Base-by-base conservation (phyloP, 768 basidiomycete species). In the Pulveroboletus frians region DNA sequence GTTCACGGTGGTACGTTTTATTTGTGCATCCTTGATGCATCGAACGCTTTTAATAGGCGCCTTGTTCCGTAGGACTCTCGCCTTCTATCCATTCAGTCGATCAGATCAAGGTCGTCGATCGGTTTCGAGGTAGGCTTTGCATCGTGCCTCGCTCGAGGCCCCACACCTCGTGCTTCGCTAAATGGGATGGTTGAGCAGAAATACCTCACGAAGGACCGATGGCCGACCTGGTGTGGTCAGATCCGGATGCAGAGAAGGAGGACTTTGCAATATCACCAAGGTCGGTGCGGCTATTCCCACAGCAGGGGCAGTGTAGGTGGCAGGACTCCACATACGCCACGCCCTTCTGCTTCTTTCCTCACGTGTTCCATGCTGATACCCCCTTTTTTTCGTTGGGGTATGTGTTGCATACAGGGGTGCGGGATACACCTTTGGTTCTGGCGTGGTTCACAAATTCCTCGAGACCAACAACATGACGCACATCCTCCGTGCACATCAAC, bases 211-310 rank as follows among this genome's bases (percentile, higher is more conserved):
- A 99, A 69, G 96, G 96, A 4, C 95, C 96, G 23, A 98, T 99
- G 93, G 95, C 95, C 11, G 96, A 99, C 77, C 79, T 99, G 26
- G 96, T 99, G 2, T 99, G 96, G 96, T 97, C 94, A 39, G 96
- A 99, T 78, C 96, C 96, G 31, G 96, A 99, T 71, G 83, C 92
- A 32, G 96, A 99, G 69, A 99, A 98, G 68, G 96, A 98, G 68
- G 96, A 98, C 63, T 99, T 98, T 66, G 95, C 96, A 26, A 98
- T 99, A 70, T 96, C 93, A 51, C 95, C 95, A 49, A 82, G 95
- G 93, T 95, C 55, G 48, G 79, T 70, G 21, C 43, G 36, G 39
- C 55, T 45, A 58, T 51, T 43, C 40, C 15, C 55, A 39, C 48
- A 34, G 45, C 51, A 44, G 13, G 34, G 20, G 43, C 21, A 35